Base-by-base conservation (phyloP, 208 protist genomes). In the Trypanosoma rangeli region DNA sequence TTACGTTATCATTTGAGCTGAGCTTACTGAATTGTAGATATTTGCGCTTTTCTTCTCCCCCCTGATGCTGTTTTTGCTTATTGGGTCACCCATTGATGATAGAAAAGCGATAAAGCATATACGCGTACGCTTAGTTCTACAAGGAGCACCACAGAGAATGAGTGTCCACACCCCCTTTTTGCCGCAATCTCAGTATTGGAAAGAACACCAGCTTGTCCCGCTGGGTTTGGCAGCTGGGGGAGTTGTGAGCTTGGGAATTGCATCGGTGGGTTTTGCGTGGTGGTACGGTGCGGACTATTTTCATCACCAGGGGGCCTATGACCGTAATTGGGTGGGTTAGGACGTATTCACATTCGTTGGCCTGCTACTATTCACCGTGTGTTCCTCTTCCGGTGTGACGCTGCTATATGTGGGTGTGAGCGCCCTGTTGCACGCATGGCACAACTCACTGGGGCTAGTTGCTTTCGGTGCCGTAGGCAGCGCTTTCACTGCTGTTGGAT, bases 251-350 rank as follows among this genome's bases (percentile, higher is more conserved):
- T n/a, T 49, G n/a, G 31, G 64, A 3, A 46, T 64, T n/a, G 56
- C 68, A 53, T 24, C 48, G 4, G 33, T 50, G 33, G 68, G 68
- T 10, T 52, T 73, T 37, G 1, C 22, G 8, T 60, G 29, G 39
- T 73, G 68, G 68, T 22, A 44, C 42, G 48, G 22, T 28, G 61
- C 68, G 4, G 68, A 75, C 28, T 66, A 69, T n/a, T 74, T 79
- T 58, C 49, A 63, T 4, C 31, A 66, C 35, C 13, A 52, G 12
- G 61, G 62, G 8, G 18, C 46, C 29, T 59, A 79, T 65, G 29
- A 13, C 20, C 42, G 22, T 37, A 48, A 50, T 24, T 68, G 74
- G 67, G 66, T 63, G 22, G 72, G 64, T 29, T 83, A 73, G 60
- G 64, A 66, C 31, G 56, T 65, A 59, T 42, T 48, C 16, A 49